A percentile compares a stretch with the other conserved stretches of the same genome.
Evolutionary conservation across 257 asterid genomes (phyloP).

Genomic region (Osmanthus fragrans): DNA sequence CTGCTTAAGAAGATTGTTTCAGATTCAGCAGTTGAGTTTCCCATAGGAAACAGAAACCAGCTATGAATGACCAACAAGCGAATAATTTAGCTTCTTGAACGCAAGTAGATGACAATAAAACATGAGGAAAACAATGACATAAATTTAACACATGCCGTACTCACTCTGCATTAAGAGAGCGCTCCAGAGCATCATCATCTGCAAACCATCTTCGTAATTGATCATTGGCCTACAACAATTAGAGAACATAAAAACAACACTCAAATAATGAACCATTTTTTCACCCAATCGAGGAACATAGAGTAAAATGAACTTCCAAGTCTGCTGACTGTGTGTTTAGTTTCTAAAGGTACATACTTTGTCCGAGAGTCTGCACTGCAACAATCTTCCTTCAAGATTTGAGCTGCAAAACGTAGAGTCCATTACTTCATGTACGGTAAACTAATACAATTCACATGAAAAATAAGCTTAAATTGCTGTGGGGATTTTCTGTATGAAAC

Average conservation of each 20-base stretch:
- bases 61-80: conserved; percentile 32
- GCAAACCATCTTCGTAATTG: conserved; percentile 68
- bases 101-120: not conserved
- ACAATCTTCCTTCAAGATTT: conserved; percentile 84
- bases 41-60: conserved; percentile 71
- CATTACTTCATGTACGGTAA: not conserved
- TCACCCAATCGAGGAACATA: not conserved
- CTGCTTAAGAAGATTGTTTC: conserved; percentile 70
- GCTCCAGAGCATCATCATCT: conserved; percentile 87
- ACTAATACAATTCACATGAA: not conserved
- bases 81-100: conserved; percentile 14
- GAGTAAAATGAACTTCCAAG: conserved; percentile 1
- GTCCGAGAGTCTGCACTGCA: conserved; percentile 83
- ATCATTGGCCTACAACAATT: conserved; percentile 63
- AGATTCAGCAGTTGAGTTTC: conserved; percentile 52
- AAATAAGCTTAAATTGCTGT: not conserved
- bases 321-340: not conserved
- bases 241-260: conserved; percentile 23
- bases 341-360: conserved; percentile 52
- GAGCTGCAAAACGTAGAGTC: conserved; percentile 13
- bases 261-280: not conserved
- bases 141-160: conserved; percentile 21
- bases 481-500: not conserved
- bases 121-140: not conserved
- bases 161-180: conserved; percentile 88